Evolutionary conservation across 2,329 filamentous ascomycete species (phyloP), one percentile per base, ranked within the genome.

Genomic region (Curvularia sp.): DNA sequence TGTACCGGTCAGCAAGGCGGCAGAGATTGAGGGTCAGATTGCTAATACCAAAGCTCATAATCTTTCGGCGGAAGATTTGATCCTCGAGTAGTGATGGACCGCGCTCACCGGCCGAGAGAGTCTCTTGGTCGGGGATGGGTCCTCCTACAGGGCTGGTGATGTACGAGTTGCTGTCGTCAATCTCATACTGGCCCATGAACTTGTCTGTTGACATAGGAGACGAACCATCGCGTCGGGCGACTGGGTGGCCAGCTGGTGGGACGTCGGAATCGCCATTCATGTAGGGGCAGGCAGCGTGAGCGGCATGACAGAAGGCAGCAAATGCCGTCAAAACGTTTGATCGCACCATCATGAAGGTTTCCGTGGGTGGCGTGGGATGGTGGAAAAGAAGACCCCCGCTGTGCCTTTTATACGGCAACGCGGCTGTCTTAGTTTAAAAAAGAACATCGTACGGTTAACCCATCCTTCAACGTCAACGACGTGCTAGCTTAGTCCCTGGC

Each of bases 41-140:
- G 41, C 5, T 10, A 53, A 23, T 59, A 67, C 61, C 66, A 53
- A 63, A 66, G 28, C 61, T 60, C 48, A 53, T 66, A 23, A 73
- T 71, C 78, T 90, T 91, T 68, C 47, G 30, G n/a, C 50, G 41
- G 21, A 53, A 45, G 62, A 89, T 87, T 49, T 89, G 90, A 71
- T 92, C 89, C 68, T 92, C 89, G 0, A 92, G 78, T 19, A 92
- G 78, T 0, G 87, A 88, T 1, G 89, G 84, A 1, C 89, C 89
- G 43, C 88, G 81, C 7, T 84, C 81, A 2, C 89, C 89, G n/a
- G 84, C 88, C 66, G 82, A 88, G 36, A 92, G 77, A 66, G 86
- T 89, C 61, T 83, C 80, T 68, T 89, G 87, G 28, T 92, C 89
- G 46, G 81, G 80, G 39, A 92, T 87, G 0, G 88, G 88, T 0